These are phyloP conservation scores for Exserohilum rostratum DNA, from an alignment of 2,329 filamentous ascomycete species.

Conservation along the genomic window DNA sequence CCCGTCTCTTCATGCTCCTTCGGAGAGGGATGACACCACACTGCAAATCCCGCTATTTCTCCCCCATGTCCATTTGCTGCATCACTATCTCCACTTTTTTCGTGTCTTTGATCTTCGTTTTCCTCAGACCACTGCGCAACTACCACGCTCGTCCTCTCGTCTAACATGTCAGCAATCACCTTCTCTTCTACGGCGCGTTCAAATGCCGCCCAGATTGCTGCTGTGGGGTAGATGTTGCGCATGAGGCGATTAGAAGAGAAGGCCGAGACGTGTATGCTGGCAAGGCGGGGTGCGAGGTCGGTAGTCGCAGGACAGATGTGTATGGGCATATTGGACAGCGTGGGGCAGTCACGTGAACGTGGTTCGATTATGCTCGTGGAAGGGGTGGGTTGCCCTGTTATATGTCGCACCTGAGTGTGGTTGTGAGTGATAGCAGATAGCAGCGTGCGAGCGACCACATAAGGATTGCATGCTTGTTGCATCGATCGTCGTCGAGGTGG, in stretches of 20 bases:
- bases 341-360: not conserved
- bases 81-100: not conserved
- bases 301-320: constrained; percentile 3
- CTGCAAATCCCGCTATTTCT: constrained; percentile 9
- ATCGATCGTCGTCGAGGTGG: not conserved
- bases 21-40: constrained; percentile 6
- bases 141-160: constrained; percentile 9
- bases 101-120: not conserved
- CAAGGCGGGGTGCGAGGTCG: constrained; percentile 2
- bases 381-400: not conserved
- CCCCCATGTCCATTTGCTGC: not conserved
- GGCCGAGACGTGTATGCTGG: constrained; percentile 8
- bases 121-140: not conserved
- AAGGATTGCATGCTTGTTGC: not conserved
- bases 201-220: constrained; percentile 7
- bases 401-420: not conserved
- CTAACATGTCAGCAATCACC: constrained; percentile 5
- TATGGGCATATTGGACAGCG: not conserved
- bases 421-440: not conserved
- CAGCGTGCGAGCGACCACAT: not conserved
- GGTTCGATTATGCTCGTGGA: not conserved
- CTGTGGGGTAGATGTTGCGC: constrained; percentile 12
- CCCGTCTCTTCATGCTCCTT: not conserved
- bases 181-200: constrained; percentile 9
- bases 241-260: constrained; percentile 14